phyloP scores from a whole-genome alignment of 2,329 filamentous ascomycete species.

The Cordyceps javanica region DNA sequence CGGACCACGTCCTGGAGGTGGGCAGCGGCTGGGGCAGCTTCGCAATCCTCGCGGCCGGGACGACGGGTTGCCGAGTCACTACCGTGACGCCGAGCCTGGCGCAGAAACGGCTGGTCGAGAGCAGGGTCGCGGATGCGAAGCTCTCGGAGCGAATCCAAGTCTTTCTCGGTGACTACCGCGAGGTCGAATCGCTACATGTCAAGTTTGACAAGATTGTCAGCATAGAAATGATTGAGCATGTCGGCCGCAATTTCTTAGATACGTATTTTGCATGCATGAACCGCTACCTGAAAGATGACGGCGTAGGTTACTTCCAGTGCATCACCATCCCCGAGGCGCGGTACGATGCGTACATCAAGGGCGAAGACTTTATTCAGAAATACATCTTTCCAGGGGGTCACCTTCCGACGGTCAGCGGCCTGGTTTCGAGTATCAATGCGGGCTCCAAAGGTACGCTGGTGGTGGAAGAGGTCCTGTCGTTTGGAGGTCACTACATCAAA shows the following conservation, averaged over 20 bases:
- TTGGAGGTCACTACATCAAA: constrained; percentile 67
- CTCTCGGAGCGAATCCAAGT: constrained; percentile 56
- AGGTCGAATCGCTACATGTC: constrained; percentile 44
- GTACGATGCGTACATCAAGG: constrained; percentile 58
- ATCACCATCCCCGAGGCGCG: constrained; percentile 69
- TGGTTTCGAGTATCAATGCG: constrained; percentile 52
- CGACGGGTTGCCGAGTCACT: constrained; percentile 64
- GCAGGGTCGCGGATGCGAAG: constrained; percentile 56
- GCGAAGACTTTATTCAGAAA: constrained; percentile 67
- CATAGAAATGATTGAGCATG: constrained; percentile 73
- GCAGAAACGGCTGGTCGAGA: constrained; percentile 62
- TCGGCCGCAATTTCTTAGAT: constrained; percentile 59
- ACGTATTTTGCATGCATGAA: constrained; percentile 63
- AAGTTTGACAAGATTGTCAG: constrained; percentile 66
- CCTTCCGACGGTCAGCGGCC: constrained; percentile 52
- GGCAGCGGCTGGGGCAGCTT: constrained; percentile 72
- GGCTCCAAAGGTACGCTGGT: constrained; percentile 58
- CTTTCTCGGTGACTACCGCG: constrained; percentile 62
- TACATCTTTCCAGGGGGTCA: constrained; percentile 76
- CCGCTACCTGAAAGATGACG: constrained; percentile 57
- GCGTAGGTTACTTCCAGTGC: constrained; percentile 67
- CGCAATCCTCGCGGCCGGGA: constrained; percentile 60
- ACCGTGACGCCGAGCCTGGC: constrained; percentile 62
- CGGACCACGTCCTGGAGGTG: constrained; percentile 68
- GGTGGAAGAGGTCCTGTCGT: constrained; percentile 63